phyloP scores from a whole-genome alignment of 2,329 filamentous ascomycete species.

The Trichoderma cornu-damae region DNA sequence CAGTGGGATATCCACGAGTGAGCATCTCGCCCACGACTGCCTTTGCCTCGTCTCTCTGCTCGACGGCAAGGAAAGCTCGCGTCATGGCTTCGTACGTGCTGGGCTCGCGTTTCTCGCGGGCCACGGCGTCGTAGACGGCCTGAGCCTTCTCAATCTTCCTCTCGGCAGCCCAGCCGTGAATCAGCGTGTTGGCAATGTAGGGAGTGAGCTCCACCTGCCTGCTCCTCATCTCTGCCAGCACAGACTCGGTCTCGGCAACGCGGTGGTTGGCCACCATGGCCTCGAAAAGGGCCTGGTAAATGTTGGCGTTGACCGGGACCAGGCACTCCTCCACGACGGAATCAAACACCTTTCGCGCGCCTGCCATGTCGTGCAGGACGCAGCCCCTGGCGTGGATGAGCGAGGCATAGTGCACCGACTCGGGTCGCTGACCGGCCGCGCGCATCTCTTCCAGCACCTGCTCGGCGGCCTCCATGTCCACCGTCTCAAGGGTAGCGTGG shows the following conservation, averaged over 20 bases:
- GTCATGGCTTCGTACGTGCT: constrained; percentile 99
- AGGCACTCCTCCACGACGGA: constrained; percentile 63
- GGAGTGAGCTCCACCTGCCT: constrained; percentile 80
- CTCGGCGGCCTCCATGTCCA: constrained; percentile 84
- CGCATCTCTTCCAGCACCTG: constrained; percentile 75
- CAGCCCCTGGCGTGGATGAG: constrained; percentile 95
- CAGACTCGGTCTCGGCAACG: constrained; percentile 67
- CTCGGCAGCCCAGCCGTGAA: constrained; percentile 90
- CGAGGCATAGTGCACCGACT: constrained; percentile 92
- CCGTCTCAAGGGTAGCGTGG: constrained; percentile 85
- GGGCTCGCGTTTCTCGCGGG: constrained; percentile 76
- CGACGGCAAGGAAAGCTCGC: constrained; percentile 78
- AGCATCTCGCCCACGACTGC: constrained; percentile 84
- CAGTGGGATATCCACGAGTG: constrained; percentile 79
- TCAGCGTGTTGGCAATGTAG: constrained; percentile 97
- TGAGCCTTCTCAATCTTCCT: constrained; percentile 75
- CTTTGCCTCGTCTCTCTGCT: constrained; percentile 72
- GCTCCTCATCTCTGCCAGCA: constrained; percentile 70
- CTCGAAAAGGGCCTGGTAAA: constrained; percentile 97
- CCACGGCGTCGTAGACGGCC: constrained; percentile 73
- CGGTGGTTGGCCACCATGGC: constrained; percentile 92
- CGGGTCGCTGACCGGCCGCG: constrained; percentile 66
- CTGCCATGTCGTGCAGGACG: constrained; percentile 83
- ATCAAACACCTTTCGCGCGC: constrained; percentile 77
- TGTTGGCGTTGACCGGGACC: constrained; percentile 70